Percentiles rank a stretch among this genome's conserved stretches.
These are phyloP conservation scores for Suhomyces taliae DNA, from an alignment of 1,139 yeast species.

Conservation along the genomic window DNA sequence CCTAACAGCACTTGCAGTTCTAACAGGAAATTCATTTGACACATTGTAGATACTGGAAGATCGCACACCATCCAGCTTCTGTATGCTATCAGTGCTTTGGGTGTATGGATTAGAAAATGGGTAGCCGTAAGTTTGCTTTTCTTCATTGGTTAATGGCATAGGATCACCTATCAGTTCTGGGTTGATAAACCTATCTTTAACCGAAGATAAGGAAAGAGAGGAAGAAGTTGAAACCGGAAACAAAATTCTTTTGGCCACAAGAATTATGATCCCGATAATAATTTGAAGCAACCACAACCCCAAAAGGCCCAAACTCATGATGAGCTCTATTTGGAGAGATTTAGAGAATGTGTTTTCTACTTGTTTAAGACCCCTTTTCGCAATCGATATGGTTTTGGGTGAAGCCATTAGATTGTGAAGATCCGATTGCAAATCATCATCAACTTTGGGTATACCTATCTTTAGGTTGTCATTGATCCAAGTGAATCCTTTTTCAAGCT, in stretches of 20 bases:
- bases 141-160: constrained; percentile 27
- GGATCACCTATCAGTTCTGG: constrained; percentile 29
- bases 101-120: constrained; percentile 27
- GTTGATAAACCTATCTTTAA: constrained; percentile 1
- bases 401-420: constrained; percentile 2
- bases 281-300: constrained; percentile 51
- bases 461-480: constrained; percentile 75
- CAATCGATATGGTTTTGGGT: constrained; percentile 6
- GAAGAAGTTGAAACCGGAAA: neutral
- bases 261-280: constrained; percentile 33
- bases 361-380: constrained; percentile 20
- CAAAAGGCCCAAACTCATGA: constrained; percentile 43
- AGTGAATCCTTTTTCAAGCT: constrained; percentile 66
- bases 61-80: neutral
- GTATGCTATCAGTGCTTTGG: neutral
- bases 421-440: constrained; percentile 2
- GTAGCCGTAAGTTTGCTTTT: constrained; percentile 30
- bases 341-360: constrained; percentile 31
- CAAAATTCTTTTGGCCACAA: constrained; percentile 3
- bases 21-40: constrained; percentile 1
- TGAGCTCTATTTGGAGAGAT: constrained; percentile 44
- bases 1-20: constrained; percentile 6
- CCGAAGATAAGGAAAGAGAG: neutral
- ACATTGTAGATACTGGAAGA: neutral
- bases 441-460: constrained; percentile 52